Base-by-base conservation (phyloP, 2,329 filamentous ascomycete genomes). In the Grosmannia clavigera region DNA sequence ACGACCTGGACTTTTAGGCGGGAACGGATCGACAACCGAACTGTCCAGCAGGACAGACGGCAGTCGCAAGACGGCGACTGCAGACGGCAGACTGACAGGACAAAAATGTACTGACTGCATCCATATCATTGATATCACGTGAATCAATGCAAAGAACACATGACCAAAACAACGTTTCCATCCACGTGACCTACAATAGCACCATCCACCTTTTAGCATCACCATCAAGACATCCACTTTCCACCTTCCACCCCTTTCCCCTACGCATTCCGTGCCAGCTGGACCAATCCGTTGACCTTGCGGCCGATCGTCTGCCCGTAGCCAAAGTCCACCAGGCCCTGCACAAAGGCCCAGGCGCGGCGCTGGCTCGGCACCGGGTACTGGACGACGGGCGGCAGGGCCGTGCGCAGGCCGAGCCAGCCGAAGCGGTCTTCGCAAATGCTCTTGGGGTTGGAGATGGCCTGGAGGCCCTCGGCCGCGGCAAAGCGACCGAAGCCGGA, bases 401-500 rank as follows among this genome's bases (percentile, higher is more conserved):
- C 77, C 7, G 94, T 99, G 64, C 85, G 70, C 62, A 88, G 69
- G 2, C 84, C 83, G 25, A 85, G 66, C 76, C 79, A 81, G 19
- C 75, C 78, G 61, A 80, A 59, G 43, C 85, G 78, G 75, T 99
- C 94, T 63, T 84, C 79, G 68, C 91, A 96, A 38, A 99, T 77
- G 60, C 87, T 84, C 77, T 99, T 99, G 64, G 85, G 72, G 72
- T 97, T 96, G 72, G 90, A 96, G 59, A 99, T 70, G 3, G 85
- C 86, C 43, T 90, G 80, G 27, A 99, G 74, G 0, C 94, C 94
- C 71, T 99, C 94, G 65, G 88, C 85, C 29, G 91, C 94, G 0
- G 90, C 92, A 73, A 99, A 99, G 3, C 92, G 81, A 1, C 94
- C 94, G 71, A 97, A 97, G 0, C 89, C 94, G 29, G 88, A 95